Percentiles rank a stretch among this genome's conserved stretches.
phyloP scores from a whole-genome alignment of 495 filamentous ascomycete genomes.

The Xylaria castorea region DNA sequence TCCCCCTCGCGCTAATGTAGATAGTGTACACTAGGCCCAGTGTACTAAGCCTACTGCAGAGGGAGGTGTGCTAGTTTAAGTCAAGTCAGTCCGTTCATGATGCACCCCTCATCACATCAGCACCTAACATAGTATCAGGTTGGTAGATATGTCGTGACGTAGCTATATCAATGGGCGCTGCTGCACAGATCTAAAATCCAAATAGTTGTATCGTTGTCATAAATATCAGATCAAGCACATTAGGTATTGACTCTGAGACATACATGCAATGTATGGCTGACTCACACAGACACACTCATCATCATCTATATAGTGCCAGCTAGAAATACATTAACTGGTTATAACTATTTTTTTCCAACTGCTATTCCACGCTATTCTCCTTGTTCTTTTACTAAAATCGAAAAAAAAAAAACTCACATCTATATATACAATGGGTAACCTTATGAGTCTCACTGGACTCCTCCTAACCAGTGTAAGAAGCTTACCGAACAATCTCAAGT shows the following conservation, averaged over 20 bases:
- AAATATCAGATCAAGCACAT: too few species aligned
- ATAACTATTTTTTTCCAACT: neutral
- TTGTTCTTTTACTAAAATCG: neutral
- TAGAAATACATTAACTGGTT: neutral
- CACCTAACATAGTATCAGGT: neutral
- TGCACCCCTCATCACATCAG: constrained; percentile 2
- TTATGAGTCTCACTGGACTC: neutral
- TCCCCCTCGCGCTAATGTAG: too few species aligned
- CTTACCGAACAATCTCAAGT: neutral
- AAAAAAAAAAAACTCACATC: neutral
- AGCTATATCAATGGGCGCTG: neutral
- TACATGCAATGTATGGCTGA: too few species aligned
- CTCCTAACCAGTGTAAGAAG: neutral
- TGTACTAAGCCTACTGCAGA: neutral
- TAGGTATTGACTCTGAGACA: too few species aligned
- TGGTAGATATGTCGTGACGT: neutral
- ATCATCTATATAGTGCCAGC: neutral
- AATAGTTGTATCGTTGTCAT: too few species aligned
- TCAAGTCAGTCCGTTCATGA: neutral
- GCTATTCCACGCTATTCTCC: neutral
- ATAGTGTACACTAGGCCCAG: neutral
- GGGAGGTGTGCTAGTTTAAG: neutral
- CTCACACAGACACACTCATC: too few species aligned
- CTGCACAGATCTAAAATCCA: neutral
- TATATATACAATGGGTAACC: neutral